Conservation (phyloP, 2,329 filamentous ascomycete species). For the Diaporthe velutina region DNA sequence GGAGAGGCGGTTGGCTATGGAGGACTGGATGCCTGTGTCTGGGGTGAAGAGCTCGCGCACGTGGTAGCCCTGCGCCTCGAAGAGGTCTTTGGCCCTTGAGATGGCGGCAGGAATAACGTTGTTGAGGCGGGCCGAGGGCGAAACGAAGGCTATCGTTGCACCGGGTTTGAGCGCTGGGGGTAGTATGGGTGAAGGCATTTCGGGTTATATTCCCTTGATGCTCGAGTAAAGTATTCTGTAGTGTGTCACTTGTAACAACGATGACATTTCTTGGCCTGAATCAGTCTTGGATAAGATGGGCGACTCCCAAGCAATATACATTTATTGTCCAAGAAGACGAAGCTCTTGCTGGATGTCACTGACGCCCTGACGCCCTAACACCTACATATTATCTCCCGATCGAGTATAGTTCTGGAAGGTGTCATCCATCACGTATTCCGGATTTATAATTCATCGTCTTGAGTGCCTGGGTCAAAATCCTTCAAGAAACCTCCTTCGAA, state of each 20-base stretch:
- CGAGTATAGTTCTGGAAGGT: neutral
- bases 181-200: neutral
- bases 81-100: constrained; percentile 47
- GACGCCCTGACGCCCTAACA: neutral
- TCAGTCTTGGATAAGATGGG: no score
- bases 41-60: constrained; percentile 50
- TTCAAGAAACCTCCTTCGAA: neutral
- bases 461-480: neutral
- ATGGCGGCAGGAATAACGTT: constrained; percentile 46
- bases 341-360: neutral
- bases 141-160: constrained; percentile 55
- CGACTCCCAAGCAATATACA: neutral
- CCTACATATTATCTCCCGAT: neutral
- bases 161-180: constrained; percentile 47
- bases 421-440: neutral
- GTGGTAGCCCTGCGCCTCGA: constrained; percentile 50
- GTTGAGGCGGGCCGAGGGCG: constrained; percentile 55
- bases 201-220: neutral
- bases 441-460: neutral
- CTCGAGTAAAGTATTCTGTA: no score
- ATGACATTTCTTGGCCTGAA: neutral
- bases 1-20: constrained; percentile 51
- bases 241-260: neutral
- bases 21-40: constrained; percentile 49
- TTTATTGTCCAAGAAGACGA: neutral